A percentile compares a stretch with the other conserved stretches of the same genome.
Conservation (phyloP, 306 rosid genomes). For the Glycine tomentella region DNA sequence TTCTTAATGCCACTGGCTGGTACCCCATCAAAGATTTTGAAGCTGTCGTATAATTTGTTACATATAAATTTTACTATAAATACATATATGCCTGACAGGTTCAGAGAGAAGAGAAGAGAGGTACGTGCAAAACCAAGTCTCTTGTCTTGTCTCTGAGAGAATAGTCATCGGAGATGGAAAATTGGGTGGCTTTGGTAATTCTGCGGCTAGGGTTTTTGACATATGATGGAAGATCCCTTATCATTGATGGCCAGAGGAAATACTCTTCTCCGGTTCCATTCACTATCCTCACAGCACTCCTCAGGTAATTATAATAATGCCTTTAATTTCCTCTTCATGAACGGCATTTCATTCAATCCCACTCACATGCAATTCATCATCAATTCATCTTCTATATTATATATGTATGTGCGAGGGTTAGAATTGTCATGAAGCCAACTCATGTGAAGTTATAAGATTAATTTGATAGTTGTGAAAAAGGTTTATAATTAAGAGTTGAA, state of each 20-base stretch:
- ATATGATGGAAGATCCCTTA: constrained; percentile 77
- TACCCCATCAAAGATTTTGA: not conserved
- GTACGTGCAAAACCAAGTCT: not conserved
- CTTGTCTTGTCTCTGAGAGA: not conserved
- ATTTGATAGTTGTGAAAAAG: not conserved
- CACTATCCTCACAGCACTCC: constrained; percentile 89
- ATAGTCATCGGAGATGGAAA: constrained; percentile 23
- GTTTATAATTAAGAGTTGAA: no score
- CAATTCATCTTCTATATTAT: not conserved
- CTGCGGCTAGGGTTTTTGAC: not conserved
- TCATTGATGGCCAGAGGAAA: constrained; percentile 60
- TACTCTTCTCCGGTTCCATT: constrained; percentile 80
- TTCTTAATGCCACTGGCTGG: not conserved
- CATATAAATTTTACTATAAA: not conserved
- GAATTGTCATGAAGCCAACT: not conserved
- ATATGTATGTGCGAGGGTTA: not conserved
- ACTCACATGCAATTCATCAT: not conserved
- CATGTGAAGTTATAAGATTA: not conserved
- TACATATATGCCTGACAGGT: not conserved
- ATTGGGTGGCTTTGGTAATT: constrained; percentile 27
- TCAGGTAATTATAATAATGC: constrained; percentile 50
- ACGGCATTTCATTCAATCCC: constrained; percentile 1
- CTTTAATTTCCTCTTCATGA: not conserved
- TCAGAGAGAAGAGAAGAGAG: not conserved
- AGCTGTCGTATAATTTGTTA: not conserved